Conservation (phyloP, 805 yeast species). For the Yamadazyma takamatsuzukensis region DNA sequence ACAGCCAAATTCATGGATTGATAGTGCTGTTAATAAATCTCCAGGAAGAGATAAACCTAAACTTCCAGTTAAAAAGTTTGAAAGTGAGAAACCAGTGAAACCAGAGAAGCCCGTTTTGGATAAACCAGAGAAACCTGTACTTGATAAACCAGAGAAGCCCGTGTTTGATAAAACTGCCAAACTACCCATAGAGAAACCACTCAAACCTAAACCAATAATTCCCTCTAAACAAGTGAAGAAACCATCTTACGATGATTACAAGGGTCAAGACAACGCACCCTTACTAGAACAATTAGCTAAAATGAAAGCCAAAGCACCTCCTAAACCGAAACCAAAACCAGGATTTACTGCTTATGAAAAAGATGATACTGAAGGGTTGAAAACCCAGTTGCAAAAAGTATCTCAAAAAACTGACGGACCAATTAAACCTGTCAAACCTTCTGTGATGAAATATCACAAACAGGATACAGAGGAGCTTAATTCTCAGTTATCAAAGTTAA, state of each 20-base stretch:
- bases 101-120: conserved; percentile 5
- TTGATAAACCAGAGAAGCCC: no score
- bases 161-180: neutral
- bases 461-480: conserved; percentile 2
- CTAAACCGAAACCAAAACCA: conserved; percentile 15
- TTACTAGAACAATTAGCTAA: conserved; percentile 22
- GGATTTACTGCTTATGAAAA: conserved; percentile 12
- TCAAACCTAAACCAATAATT: conserved; percentile 1
- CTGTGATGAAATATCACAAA: neutral
- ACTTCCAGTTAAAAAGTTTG: neutral
- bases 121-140: no score
- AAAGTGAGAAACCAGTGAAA: conserved; percentile 1
- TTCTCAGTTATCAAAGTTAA: conserved; percentile 7
- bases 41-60: conserved; percentile 3
- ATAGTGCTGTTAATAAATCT: conserved; percentile 10
- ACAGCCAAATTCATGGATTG: conserved; percentile 8
- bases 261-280: conserved; percentile 19
- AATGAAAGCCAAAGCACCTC: conserved; percentile 14
- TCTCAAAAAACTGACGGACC: no score
- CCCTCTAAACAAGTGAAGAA: conserved; percentile 6
- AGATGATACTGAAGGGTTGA: conserved; percentile 3
- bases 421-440: conserved; percentile 1
- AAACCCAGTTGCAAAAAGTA: conserved; percentile 1
- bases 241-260: conserved; percentile 16
- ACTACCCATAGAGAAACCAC: neutral